These are phyloP conservation scores for Leishmania arabica DNA, from an alignment of 208 protist genomes.

Conservation along the genomic window DNA sequence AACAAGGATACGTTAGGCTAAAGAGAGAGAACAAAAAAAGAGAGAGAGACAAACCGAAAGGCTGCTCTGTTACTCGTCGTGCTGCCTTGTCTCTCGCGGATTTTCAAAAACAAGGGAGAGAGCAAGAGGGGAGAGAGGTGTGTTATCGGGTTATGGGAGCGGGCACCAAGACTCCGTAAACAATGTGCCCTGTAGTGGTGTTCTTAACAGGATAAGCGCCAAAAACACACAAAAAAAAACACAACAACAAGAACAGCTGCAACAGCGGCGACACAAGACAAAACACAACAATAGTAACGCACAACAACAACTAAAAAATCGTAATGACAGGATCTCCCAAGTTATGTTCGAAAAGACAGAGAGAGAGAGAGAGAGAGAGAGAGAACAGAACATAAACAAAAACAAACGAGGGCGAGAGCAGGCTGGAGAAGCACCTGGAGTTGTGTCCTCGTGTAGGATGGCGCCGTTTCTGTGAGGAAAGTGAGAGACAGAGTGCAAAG, in stretches of 20 bases:
- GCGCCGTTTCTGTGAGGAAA: neutral
- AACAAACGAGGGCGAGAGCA: neutral
- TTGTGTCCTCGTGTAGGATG: neutral
- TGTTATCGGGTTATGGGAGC: neutral
- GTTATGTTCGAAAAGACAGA: neutral
- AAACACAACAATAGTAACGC: no score
- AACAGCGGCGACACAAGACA: no score
- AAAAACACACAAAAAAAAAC: no score
- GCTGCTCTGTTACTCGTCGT: neutral
- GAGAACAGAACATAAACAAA: neutral
- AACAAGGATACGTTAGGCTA: neutral
- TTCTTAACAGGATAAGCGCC: no score
- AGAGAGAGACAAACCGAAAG: neutral
- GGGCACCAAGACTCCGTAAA: no score
- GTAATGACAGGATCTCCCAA: no score
- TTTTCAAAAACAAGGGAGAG: no score
- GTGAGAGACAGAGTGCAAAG: neutral
- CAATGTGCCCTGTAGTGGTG: no score
- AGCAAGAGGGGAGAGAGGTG: neutral
- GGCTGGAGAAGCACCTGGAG: neutral
- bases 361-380: no score
- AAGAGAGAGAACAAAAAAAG: neutral
- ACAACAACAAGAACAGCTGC: no score
- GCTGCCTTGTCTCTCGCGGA: neutral
- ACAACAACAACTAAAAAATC: no score